Percentiles rank a stretch among this genome's conserved stretches.
Conservation (phyloP, 257 asterid genomes). For the Fraxinus excelsior region DNA sequence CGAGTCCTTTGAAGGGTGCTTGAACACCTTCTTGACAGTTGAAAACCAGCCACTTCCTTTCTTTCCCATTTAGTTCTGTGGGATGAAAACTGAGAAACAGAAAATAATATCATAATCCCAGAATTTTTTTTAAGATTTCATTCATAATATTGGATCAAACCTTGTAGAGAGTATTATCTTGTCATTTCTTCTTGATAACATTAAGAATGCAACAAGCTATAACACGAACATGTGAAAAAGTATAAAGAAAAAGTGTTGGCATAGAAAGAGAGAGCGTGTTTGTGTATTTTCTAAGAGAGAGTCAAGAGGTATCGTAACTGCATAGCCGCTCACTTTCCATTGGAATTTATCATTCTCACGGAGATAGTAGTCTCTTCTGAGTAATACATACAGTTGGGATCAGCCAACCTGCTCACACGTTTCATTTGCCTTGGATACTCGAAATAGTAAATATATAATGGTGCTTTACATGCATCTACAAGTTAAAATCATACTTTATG, state of each 20-base stretch:
- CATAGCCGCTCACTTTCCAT: slow-evolving; percentile 34
- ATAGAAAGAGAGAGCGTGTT: not conserved
- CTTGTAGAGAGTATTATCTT: not conserved
- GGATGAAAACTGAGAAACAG: not conserved
- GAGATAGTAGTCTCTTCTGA: slow-evolving; percentile 42
- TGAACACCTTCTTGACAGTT: slow-evolving; percentile 80
- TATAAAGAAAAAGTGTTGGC: slow-evolving; percentile 4
- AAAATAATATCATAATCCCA: slow-evolving; percentile 1
- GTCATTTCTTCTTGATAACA: not conserved
- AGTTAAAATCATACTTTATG: too few relatives aligned
- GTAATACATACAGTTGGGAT: slow-evolving; percentile 38
- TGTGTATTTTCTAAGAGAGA: not conserved
- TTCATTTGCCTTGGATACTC: slow-evolving; percentile 30
- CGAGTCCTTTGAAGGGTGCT: slow-evolving; percentile 49
- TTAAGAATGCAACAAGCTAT: not conserved
- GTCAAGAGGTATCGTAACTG: slow-evolving; percentile 12
- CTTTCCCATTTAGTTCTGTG: slow-evolving; percentile 54
- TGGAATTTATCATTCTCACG: slow-evolving; percentile 80
- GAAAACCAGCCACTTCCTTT: slow-evolving; percentile 87
- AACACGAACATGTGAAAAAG: not conserved
- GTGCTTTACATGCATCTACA: too few relatives aligned
- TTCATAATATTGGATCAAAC: not conserved
- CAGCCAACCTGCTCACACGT: slow-evolving; percentile 34
- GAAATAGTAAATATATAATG: too few relatives aligned
- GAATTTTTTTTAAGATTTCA: not conserved